These are phyloP conservation scores for Diaporthe velutina DNA, from an alignment of 2,329 filamentous ascomycete genomes.

Conservation along the genomic window DNA sequence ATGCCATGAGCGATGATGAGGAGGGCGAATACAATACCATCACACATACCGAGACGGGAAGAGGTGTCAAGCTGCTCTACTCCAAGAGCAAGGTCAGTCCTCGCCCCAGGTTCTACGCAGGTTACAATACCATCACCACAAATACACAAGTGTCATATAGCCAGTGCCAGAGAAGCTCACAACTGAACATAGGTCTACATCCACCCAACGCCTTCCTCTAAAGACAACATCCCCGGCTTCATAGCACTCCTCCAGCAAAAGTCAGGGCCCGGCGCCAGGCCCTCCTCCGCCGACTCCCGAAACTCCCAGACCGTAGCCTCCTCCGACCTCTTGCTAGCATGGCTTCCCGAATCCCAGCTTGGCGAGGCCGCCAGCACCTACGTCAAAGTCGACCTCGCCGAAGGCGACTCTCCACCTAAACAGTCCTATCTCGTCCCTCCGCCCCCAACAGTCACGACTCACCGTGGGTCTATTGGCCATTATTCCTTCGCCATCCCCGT, in stretches of 20 bases:
- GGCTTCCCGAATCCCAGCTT: constrained; percentile 90
- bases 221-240: constrained; percentile 96
- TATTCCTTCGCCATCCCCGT: constrained; percentile 95
- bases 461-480: constrained; percentile 77
- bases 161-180: constrained; percentile 35
- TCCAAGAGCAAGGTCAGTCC: constrained; percentile 91
- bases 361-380: constrained; percentile 90
- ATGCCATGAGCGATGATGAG: constrained; percentile 96
- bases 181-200: constrained; percentile 81
- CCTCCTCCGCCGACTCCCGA: constrained; percentile 59
- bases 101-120: neutral
- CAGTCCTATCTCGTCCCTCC: constrained; percentile 93
- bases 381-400: constrained; percentile 92
- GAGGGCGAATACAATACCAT: constrained; percentile 97
- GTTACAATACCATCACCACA: neutral
- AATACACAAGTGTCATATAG: neutral
- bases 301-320: constrained; percentile 61
- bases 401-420: constrained; percentile 82
- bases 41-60: constrained; percentile 80
- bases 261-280: constrained; percentile 55
- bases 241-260: constrained; percentile 95
- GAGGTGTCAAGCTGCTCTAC: constrained; percentile 92
- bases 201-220: constrained; percentile 91
- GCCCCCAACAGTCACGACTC: constrained; percentile 85
- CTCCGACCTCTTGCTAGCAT: constrained; percentile 87